Conservation (phyloP, 2,329 filamentous ascomycete species). For the Aspergillus spinulosporus region DNA sequence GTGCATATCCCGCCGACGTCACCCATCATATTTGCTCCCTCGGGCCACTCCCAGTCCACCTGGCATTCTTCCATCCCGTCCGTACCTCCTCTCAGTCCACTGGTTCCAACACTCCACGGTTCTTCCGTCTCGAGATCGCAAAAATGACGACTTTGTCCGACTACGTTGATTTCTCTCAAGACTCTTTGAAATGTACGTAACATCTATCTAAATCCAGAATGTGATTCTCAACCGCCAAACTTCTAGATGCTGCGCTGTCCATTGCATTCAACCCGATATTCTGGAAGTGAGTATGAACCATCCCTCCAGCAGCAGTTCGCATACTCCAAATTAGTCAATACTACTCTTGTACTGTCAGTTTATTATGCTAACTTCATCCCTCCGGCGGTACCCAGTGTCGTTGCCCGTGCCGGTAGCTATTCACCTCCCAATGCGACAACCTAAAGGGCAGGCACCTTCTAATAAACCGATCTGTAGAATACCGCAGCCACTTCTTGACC, state of each 20-base stretch:
- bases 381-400: slow-evolving; percentile 58
- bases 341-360: background rate
- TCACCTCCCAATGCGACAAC: slow-evolving; percentile 11
- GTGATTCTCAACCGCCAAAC: slow-evolving; percentile 26
- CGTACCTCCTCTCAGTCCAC: no score
- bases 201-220: slow-evolving; percentile 21
- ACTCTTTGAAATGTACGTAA: slow-evolving; percentile 63
- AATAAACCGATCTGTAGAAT: slow-evolving; percentile 61
- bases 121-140: background rate
- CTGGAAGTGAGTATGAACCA: slow-evolving; percentile 77
- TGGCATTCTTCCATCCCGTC: no score
- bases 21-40: background rate
- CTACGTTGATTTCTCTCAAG: slow-evolving; percentile 65
- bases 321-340: background rate
- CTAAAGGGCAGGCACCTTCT: slow-evolving; percentile 1
- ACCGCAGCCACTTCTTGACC: slow-evolving; percentile 85
- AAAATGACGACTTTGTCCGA: slow-evolving; percentile 39
- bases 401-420: slow-evolving; percentile 72
- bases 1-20: background rate
- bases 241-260: slow-evolving; percentile 71
- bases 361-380: slow-evolving; percentile 18
- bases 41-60: no score
- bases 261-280: slow-evolving; percentile 98
- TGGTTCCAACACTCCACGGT: no score
- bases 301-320: background rate